These are phyloP conservation scores for Epichloe baconii DNA, from an alignment of 2,329 filamentous ascomycete genomes.

Conservation along the genomic window DNA sequence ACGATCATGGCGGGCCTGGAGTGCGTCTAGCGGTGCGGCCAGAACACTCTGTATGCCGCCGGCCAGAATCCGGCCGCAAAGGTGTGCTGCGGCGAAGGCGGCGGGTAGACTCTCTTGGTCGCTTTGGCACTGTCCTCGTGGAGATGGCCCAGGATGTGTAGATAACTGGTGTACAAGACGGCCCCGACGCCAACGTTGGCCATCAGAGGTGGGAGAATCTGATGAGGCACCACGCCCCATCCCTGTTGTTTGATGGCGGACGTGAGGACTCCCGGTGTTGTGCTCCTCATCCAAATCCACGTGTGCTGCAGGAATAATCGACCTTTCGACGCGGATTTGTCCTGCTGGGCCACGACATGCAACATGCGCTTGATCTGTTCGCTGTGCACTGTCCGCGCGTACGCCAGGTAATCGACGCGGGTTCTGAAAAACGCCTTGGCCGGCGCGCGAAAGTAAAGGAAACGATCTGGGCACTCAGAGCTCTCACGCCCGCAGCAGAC, in stretches of 20 bases:
- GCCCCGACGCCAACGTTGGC: conserved; percentile 65
- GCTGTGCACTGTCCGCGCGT: conserved; percentile 40
- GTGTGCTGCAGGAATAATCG: conserved; percentile 24
- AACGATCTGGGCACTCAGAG: conserved; percentile 68
- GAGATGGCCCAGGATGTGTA: conserved; percentile 52
- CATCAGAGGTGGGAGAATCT: conserved; percentile 62
- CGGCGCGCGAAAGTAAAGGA: conserved; percentile 82
- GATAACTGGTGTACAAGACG: conserved; percentile 62
- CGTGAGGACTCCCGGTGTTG: conserved; percentile 55
- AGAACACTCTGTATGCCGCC: conserved; percentile 57
- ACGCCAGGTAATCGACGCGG: conserved; percentile 67
- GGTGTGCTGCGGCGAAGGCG: conserved; percentile 47
- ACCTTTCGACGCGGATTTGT: conserved; percentile 21
- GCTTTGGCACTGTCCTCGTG: conserved; percentile 49
- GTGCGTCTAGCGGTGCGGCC: conserved; percentile 62
- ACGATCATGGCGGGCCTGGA: conserved; percentile 56
- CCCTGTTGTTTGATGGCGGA: conserved; percentile 57
- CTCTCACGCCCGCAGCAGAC: conserved; percentile 75
- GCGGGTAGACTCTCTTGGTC: conserved; percentile 54
- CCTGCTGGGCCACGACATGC: conserved; percentile 21
- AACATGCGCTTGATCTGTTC: conserved; percentile 27
- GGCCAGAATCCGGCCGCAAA: conserved; percentile 59
- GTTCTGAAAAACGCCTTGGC: conserved; percentile 89
- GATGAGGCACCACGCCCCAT: conserved; percentile 61
- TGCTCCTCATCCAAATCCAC: conserved; percentile 43